Conservation (phyloP, 2,329 filamentous ascomycete genomes). For the Metarhizium album region DNA sequence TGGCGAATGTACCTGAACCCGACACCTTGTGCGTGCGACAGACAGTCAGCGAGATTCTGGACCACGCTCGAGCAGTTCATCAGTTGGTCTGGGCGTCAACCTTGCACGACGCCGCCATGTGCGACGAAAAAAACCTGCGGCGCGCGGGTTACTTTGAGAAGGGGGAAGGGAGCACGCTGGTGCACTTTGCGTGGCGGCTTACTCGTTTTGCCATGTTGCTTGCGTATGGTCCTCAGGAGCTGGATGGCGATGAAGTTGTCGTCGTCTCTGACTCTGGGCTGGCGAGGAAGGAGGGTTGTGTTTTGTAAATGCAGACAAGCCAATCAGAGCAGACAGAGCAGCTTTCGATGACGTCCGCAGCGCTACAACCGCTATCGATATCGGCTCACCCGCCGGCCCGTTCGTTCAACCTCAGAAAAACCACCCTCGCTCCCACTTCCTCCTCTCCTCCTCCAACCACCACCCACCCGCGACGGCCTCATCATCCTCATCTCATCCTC, state of each 20-base stretch:
- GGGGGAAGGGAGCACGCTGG: too few species aligned
- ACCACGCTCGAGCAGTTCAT: not conserved
- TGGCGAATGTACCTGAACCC: conserved; percentile 36
- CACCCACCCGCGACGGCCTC: not conserved
- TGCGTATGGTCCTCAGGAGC: not conserved
- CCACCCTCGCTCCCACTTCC: too few species aligned
- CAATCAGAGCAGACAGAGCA: too few species aligned
- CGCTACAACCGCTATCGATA: not conserved
- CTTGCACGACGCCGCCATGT: conserved; percentile 57
- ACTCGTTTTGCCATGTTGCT: conserved; percentile 24
- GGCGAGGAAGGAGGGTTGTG: too few species aligned
- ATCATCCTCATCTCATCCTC: not conserved
- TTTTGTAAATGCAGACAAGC: too few species aligned
- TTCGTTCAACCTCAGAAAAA: not conserved
- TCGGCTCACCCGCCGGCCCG: not conserved
- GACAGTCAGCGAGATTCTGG: conserved; percentile 13
- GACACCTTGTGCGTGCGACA: conserved; percentile 35
- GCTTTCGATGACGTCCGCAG: too few species aligned
- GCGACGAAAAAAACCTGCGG: conserved; percentile 50
- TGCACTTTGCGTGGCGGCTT: conserved; percentile 4
- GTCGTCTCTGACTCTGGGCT: too few species aligned
- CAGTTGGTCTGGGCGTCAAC: too few species aligned
- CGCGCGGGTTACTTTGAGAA: not conserved
- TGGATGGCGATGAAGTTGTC: too few species aligned
- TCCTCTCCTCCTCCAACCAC: not conserved